Base-by-base conservation (phyloP, 2,329 filamentous ascomycete genomes). In the Endothia cerciana region DNA sequence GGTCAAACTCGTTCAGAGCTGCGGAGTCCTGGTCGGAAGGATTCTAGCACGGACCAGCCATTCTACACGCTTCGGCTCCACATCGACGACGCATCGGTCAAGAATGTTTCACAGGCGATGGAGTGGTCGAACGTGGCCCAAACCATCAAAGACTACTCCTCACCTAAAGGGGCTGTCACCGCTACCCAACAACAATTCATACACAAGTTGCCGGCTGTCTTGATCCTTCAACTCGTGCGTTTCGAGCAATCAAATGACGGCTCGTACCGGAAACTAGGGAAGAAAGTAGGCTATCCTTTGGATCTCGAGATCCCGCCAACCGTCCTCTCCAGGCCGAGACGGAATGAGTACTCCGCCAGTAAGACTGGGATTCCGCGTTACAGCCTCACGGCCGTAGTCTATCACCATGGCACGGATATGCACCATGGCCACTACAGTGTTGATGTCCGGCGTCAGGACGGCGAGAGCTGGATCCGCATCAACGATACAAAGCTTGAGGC, bases 341-440 rank as follows among this genome's bases (percentile, higher is more conserved):
- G 91, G 62, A 88, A 88, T 70, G 59, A 65, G 19, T 63, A 63
- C 30, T 36, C 61, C 11, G 40, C 51, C 40, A 63, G 61, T n/a
- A 84, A 84, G 55, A 59, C 38, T 25, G 57, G 57, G 1, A 81
- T 91, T 69, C 93, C 94, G 4, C 91, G 89, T 74, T 99, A 98
- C 78, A 89, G 88, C 60, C 86, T 99, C 17, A 95, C 89, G 69
- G 91, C 90, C 25, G 95, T 97, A 38, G 93, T 99, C 28, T 99
- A 99, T 75, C 95, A 99, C 74, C 95, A 99, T 72, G 95, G 95
- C 67, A 97, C 97, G 82, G 97, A 96, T 72, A 95, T 95, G 43
- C 96, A 91, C 69, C 94, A 93, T 62, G 95, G 95, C 3, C 95
- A 99, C 77, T 99, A 99, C 78, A 99, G 95, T 1, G 94, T 96